These are phyloP conservation scores for Microcyclosporella mali DNA, from an alignment of 2,329 filamentous ascomycete genomes.

Conservation along the genomic window DNA sequence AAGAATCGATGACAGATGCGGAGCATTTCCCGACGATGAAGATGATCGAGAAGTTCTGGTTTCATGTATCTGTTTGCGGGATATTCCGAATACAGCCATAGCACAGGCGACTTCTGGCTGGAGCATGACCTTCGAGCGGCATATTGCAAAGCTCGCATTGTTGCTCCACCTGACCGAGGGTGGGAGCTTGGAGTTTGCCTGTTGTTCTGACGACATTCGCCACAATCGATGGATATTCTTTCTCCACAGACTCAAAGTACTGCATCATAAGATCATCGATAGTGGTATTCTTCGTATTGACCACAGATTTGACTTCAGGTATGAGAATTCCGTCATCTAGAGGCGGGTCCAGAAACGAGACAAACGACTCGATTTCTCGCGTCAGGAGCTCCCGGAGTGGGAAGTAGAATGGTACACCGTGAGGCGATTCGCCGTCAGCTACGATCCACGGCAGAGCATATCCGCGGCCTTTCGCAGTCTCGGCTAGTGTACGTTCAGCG, in stretches of 20 bases:
- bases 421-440: conserved; percentile 62
- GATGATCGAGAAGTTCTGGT: too few species aligned
- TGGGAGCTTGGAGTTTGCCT: conserved; percentile 62
- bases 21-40: too few species aligned
- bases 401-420: conserved; percentile 61
- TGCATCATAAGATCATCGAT: conserved; percentile 87
- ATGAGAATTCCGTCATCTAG: conserved; percentile 33
- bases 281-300: conserved; percentile 67
- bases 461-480: conserved; percentile 86
- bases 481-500: conserved; percentile 76
- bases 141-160: conserved; percentile 64
- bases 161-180: conserved; percentile 26
- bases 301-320: conserved; percentile 36
- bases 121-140: conserved; percentile 43
- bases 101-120: conserved; percentile 47
- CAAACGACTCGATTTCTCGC: conserved; percentile 68
- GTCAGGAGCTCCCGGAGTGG: conserved; percentile 80
- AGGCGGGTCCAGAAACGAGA: conserved; percentile 35
- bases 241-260: conserved; percentile 82
- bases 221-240: conserved; percentile 82
- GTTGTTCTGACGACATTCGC: conserved; percentile 91
- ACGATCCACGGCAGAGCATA: conserved; percentile 76
- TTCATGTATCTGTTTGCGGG: conserved; percentile 3
- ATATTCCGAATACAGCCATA: conserved; percentile 57
- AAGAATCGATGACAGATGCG: too few species aligned